These are phyloP conservation scores for Cystoisospora suis DNA, from an alignment of 169 alveolate species.

Conservation along the genomic window DNA sequence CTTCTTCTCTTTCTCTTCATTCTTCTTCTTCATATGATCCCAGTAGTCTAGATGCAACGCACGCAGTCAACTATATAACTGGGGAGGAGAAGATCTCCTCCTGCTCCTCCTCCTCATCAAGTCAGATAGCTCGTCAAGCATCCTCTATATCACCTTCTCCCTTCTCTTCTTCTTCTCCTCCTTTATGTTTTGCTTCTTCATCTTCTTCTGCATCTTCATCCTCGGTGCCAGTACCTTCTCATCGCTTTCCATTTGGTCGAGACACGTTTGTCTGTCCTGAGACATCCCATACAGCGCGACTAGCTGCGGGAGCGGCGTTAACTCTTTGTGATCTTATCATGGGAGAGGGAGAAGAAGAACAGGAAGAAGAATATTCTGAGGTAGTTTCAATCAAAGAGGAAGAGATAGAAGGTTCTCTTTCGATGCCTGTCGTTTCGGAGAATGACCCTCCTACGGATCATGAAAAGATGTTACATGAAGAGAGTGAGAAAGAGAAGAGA, in stretches of 20 bases:
- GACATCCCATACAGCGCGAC: conserved; percentile 31
- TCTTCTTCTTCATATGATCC: no score
- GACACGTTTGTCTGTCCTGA: conserved; percentile 25
- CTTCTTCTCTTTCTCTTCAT: no score
- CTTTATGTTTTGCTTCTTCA: neutral
- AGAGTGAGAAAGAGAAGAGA: neutral
- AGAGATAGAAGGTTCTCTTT: no score
- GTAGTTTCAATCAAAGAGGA: neutral
- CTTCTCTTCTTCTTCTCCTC: neutral
- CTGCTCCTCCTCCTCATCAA: neutral
- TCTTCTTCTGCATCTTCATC: neutral
- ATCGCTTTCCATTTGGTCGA: neutral
- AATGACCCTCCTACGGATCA: no score
- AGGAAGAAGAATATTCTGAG: neutral
- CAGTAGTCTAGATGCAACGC: no score
- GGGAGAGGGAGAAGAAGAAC: neutral
- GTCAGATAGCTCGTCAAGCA: neutral
- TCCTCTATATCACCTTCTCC: neutral
- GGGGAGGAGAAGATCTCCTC: neutral
- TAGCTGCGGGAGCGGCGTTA: conserved; percentile 25
- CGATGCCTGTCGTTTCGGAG: no score
- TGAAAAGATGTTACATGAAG: no score
- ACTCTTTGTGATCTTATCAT: neutral
- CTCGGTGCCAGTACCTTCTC: neutral
- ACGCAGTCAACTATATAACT: no score